A percentile compares a stretch with the other conserved stretches of the same genome.
These are phyloP conservation scores for Excoecaria agallocha DNA, from an alignment of 345 rosid species.

Conservation along the genomic window DNA sequence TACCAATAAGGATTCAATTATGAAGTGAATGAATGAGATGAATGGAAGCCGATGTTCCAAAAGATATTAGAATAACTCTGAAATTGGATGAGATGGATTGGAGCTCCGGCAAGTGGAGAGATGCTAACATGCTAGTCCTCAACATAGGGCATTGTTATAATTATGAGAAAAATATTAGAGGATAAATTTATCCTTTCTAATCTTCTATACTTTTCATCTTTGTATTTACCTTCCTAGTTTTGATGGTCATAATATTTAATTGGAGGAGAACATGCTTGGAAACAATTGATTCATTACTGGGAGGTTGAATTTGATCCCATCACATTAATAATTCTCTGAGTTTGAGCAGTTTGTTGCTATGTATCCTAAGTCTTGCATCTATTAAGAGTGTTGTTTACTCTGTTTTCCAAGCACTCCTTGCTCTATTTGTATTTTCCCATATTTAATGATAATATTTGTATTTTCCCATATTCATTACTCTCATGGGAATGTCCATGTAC, in stretches of 20 bases:
- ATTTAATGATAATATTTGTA: too few relatives aligned
- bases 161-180: slow-evolving; percentile 81
- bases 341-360: too few relatives aligned
- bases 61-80: slow-evolving; percentile 58
- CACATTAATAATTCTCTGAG: too few relatives aligned
- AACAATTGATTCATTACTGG: neutral
- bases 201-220: neutral
- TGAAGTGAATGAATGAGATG: slow-evolving; percentile 91
- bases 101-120: slow-evolving; percentile 64
- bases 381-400: too few relatives aligned
- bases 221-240: neutral
- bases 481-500: too few relatives aligned
- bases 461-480: too few relatives aligned
- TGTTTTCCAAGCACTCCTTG: too few relatives aligned
- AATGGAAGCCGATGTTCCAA: slow-evolving; percentile 43
- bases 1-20: slow-evolving; percentile 49
- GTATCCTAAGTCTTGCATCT: too few relatives aligned
- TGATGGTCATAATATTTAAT: neutral
- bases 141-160: slow-evolving; percentile 99
- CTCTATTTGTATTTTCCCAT: too few relatives aligned
- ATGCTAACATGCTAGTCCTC: slow-evolving; percentile 72
- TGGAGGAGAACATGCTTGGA: neutral
- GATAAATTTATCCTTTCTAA: slow-evolving; percentile 39
- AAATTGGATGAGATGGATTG: slow-evolving; percentile 89
- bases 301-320: neutral